Conservation (phyloP, 1,284 basidiomycete genomes). For the Ustilago cynodontis region DNA sequence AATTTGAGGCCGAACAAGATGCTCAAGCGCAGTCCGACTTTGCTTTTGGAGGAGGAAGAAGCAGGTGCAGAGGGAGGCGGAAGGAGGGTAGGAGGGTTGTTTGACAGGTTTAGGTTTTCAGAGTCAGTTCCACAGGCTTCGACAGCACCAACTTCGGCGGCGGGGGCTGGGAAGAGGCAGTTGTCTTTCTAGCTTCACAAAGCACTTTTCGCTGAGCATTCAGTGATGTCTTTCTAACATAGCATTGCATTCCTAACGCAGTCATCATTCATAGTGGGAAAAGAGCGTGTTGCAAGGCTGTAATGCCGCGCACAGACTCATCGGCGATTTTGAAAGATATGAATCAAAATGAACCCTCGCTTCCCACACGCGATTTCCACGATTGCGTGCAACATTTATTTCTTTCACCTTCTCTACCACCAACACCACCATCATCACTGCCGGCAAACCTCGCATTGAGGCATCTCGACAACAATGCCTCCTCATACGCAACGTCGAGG, state of each 20-base stretch:
- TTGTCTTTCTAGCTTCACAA: slow-evolving; percentile 2
- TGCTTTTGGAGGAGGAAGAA: slow-evolving; percentile 17
- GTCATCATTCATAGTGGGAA: not conserved
- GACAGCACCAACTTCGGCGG: not conserved
- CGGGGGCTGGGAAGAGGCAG: slow-evolving; percentile 1
- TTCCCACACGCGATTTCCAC: not conserved
- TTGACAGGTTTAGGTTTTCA: slow-evolving; percentile 30
- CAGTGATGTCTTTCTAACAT: not conserved
- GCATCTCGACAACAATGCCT: not conserved
- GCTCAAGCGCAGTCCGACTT: slow-evolving; percentile 32
- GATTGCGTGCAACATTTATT: no score
- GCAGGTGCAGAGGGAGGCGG: not conserved
- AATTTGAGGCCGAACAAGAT: slow-evolving; percentile 21
- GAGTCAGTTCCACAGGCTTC: slow-evolving; percentile 3
- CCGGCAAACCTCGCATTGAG: not conserved
- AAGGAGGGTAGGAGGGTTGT: slow-evolving; percentile 10
- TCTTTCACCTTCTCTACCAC: not conserved
- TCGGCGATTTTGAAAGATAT: not conserved
- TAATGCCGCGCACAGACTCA: no score
- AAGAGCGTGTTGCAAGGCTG: no score
- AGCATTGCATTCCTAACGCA: not conserved
- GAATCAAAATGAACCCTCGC: not conserved
- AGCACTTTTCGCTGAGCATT: not conserved
- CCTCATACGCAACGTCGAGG: slow-evolving; percentile 2
- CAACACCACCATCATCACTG: not conserved